These are phyloP conservation scores for Eutrema yunnanense DNA, from an alignment of 345 rosid genomes.

Conservation along the genomic window DNA sequence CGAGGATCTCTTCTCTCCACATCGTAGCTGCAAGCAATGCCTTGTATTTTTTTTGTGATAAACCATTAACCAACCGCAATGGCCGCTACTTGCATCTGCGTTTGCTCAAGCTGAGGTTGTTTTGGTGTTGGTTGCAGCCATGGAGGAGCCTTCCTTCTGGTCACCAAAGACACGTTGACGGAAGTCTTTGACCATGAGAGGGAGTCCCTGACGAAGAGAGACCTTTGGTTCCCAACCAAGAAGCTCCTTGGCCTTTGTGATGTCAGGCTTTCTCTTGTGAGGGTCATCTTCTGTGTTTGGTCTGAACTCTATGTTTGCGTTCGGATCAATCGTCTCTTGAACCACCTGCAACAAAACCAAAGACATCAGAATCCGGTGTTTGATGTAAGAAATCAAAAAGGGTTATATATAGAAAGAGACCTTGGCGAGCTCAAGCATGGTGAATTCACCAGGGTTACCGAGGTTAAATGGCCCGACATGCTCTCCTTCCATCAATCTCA, in stretches of 20 bases:
- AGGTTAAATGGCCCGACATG: conserved; percentile 97
- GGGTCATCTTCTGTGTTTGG: conserved; percentile 91
- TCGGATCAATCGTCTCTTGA: conserved; percentile 71
- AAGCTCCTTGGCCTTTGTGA: conserved; percentile 70
- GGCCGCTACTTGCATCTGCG: conserved; percentile 6
- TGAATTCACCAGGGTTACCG: conserved; percentile 99
- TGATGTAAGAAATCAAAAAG: neutral
- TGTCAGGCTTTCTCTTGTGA: conserved; percentile 82
- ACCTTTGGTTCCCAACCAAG: conserved; percentile 73
- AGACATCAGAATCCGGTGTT: neutral
- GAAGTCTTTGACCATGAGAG: conserved; percentile 75
- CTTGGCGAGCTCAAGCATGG: conserved; percentile 98
- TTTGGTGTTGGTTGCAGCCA: conserved; percentile 25
- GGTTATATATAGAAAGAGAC: conserved; percentile 26
- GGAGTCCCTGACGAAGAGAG: conserved; percentile 71
- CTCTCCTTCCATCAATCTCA: conserved; percentile 95
- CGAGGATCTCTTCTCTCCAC: neutral
- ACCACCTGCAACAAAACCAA: conserved; percentile 42
- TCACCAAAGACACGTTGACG: conserved; percentile 68
- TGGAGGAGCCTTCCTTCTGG: conserved; percentile 31
- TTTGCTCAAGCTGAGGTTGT: conserved; percentile 26
- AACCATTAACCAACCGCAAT: neutral
- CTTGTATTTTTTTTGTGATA: neutral
- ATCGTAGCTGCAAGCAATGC: conserved; percentile 1
- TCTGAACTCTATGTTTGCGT: conserved; percentile 76